Evolutionary conservation across 2,329 filamentous ascomycete genomes (phyloP).

Genomic region (Dactylellina cionopaga): DNA sequence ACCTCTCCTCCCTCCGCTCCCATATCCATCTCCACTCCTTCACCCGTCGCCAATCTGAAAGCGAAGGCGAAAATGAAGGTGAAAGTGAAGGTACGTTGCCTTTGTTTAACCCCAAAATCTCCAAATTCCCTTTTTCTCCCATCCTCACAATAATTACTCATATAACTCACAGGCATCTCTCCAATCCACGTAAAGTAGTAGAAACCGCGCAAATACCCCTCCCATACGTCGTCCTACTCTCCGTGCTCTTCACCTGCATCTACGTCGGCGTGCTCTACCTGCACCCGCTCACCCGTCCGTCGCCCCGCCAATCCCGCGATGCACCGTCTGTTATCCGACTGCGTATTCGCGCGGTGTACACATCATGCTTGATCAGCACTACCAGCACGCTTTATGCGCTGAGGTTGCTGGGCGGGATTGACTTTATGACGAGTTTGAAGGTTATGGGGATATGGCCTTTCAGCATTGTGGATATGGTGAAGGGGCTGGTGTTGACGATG

Average conservation of each 20-base stretch:
- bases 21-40: not conserved
- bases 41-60: not conserved
- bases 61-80: too few relatives aligned
- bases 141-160: slow-evolving; percentile 7
- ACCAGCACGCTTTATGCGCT: slow-evolving; percentile 16
- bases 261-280: slow-evolving; percentile 94
- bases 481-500: slow-evolving; percentile 74
- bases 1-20: not conserved
- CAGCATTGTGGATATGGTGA: slow-evolving; percentile 71
- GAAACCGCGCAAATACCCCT: slow-evolving; percentile 30
- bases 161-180: slow-evolving; percentile 28
- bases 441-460: slow-evolving; percentile 84
- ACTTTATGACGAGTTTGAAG: slow-evolving; percentile 69
- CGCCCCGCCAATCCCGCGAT: slow-evolving; percentile 81
- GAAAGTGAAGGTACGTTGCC: too few relatives aligned
- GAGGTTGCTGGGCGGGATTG: slow-evolving; percentile 51
- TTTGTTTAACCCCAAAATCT: too few relatives aligned
- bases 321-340: slow-evolving; percentile 88
- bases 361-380: slow-evolving; percentile 62
- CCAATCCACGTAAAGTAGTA: not conserved
- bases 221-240: slow-evolving; percentile 52
- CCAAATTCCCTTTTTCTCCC: not conserved
- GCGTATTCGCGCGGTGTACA: slow-evolving; percentile 77
- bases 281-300: slow-evolving; percentile 80
- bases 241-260: slow-evolving; percentile 78